A percentile compares a stretch with the other conserved stretches of the same genome.
phyloP scores from a whole-genome alignment of 208 protist species.

The Acanthamoeba triangularis region DNA sequence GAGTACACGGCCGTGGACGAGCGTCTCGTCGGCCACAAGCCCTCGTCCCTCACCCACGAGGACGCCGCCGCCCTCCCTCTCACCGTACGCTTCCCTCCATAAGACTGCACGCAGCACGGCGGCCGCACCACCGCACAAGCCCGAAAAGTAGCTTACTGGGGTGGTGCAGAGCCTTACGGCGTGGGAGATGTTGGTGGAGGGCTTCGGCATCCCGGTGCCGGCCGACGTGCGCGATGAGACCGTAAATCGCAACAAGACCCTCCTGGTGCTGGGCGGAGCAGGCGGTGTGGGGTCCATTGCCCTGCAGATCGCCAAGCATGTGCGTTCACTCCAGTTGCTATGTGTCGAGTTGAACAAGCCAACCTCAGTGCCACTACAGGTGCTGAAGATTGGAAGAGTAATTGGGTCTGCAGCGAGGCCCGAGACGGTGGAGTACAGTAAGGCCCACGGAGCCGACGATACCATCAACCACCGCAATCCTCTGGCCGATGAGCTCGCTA shows the following conservation, averaged over 20 bases:
- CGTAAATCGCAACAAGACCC: conserved; percentile 28
- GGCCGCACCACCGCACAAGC: neutral
- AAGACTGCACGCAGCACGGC: neutral
- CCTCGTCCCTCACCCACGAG: neutral
- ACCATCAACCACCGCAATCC: conserved; percentile 55
- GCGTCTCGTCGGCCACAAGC: conserved; percentile 49
- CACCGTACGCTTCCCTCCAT: neutral
- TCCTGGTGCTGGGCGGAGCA: conserved; percentile 37
- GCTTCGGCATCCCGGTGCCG: conserved; percentile 18
- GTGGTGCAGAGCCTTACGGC: neutral
- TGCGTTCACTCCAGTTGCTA: too few species aligned
- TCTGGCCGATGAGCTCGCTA: neutral
- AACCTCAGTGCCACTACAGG: neutral
- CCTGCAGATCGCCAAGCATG: conserved; percentile 65
- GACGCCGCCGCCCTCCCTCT: conserved; percentile 58
- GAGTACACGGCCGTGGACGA: conserved; percentile 65
- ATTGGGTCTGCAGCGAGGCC: conserved; percentile 21
- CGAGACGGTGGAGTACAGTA: neutral
- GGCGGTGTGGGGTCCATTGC: conserved; percentile 66
- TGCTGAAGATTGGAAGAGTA: conserved; percentile 64
- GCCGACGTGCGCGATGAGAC: neutral
- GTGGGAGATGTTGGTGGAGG: conserved; percentile 61
- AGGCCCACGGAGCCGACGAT: neutral
- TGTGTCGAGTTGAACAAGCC: too few species aligned
- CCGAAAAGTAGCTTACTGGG: too few species aligned